A percentile compares a stretch with the other conserved stretches of the same genome.
Conservation (phyloP, 495 filamentous ascomycete genomes). For the Neurospora cerealis region DNA sequence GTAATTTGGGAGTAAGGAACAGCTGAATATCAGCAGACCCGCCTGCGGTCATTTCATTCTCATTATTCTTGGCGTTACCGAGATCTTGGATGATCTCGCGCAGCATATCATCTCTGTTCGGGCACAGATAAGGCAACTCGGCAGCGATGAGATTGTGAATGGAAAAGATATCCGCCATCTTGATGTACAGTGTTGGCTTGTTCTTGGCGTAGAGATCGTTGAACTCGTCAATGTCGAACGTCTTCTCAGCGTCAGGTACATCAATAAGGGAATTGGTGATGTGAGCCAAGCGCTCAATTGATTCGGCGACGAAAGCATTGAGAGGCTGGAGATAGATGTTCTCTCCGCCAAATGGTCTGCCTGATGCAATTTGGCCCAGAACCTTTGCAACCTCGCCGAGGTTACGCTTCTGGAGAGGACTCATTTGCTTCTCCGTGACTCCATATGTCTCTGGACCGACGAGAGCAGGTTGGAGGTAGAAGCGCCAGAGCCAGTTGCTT, state of each 20-base stretch:
- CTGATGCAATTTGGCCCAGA: slow-evolving; percentile 73
- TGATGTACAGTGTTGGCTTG: slow-evolving; percentile 95
- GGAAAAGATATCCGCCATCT: slow-evolving; percentile 94
- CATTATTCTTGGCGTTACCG: slow-evolving; percentile 89
- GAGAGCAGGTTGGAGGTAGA: slow-evolving; percentile 84
- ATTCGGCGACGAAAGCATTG: slow-evolving; percentile 79
- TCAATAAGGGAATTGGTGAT: slow-evolving; percentile 67
- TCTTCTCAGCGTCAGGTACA: slow-evolving; percentile 73
- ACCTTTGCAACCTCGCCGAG: slow-evolving; percentile 86
- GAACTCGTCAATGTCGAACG: slow-evolving; percentile 97
- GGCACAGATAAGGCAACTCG: slow-evolving; percentile 67
- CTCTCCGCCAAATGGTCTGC: slow-evolving; percentile 81
- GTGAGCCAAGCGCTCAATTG: slow-evolving; percentile 67
- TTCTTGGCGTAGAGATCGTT: slow-evolving; percentile 94
- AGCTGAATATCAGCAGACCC: slow-evolving; percentile 85
- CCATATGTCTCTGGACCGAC: slow-evolving; percentile 81
- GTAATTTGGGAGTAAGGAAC: slow-evolving; percentile 82
- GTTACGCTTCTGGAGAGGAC: slow-evolving; percentile 88
- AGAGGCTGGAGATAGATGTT: slow-evolving; percentile 93
- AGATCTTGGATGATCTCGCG: slow-evolving; percentile 88
- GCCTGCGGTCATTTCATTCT: slow-evolving; percentile 80
- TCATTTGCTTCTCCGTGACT: slow-evolving; percentile 75
- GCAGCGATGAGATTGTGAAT: slow-evolving; percentile 81
- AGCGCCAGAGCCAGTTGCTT: slow-evolving; percentile 84
- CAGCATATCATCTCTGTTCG: slow-evolving; percentile 73